phyloP scores from a whole-genome alignment of 441 rosid genomes.

The Daphne laureola region DNA sequence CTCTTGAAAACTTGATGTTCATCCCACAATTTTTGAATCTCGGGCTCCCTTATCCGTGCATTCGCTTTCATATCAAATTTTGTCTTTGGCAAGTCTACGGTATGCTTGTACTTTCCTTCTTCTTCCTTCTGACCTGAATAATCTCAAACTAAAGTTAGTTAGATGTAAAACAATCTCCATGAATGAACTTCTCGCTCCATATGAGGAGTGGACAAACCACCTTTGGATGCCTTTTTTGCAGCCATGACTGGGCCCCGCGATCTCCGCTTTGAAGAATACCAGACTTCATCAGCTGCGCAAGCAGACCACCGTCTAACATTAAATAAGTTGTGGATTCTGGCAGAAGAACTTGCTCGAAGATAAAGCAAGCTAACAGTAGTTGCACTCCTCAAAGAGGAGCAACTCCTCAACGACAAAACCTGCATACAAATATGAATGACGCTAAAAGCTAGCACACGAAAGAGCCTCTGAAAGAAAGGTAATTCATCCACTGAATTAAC shows the following conservation, averaged over 20 bases:
- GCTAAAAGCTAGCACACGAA: no score
- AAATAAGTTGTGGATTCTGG: conserved; percentile 38
- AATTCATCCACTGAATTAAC: conserved; percentile 7
- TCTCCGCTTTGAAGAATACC: conserved; percentile 64
- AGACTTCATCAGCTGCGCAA: conserved; percentile 30
- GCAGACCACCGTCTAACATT: conserved; percentile 34
- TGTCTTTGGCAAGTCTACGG: conserved; percentile 86
- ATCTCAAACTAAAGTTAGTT: conserved; percentile 14
- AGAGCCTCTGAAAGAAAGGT: conserved; percentile 7
- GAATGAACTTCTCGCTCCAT: neutral
- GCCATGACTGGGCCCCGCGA: conserved; percentile 92
- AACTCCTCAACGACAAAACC: conserved; percentile 45
- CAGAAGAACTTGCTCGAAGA: conserved; percentile 36
- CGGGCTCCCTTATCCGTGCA: conserved; percentile 85
- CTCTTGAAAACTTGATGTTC: conserved; percentile 77
- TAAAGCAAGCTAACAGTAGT: conserved; percentile 28
- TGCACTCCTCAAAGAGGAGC: conserved; percentile 38
- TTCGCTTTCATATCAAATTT: conserved; percentile 90
- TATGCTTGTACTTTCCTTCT: conserved; percentile 89
- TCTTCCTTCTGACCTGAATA: conserved; percentile 70
- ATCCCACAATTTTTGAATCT: conserved; percentile 87
- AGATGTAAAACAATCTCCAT: conserved; percentile 8
- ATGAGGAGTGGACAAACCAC: conserved; percentile 19
- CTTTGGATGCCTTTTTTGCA: conserved; percentile 77
- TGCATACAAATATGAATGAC: conserved; percentile 14